These are phyloP conservation scores for Jimgerdemannia lactiflua DNA, from an alignment of 192 early-diverging fungal genomes.

Conservation along the genomic window DNA sequence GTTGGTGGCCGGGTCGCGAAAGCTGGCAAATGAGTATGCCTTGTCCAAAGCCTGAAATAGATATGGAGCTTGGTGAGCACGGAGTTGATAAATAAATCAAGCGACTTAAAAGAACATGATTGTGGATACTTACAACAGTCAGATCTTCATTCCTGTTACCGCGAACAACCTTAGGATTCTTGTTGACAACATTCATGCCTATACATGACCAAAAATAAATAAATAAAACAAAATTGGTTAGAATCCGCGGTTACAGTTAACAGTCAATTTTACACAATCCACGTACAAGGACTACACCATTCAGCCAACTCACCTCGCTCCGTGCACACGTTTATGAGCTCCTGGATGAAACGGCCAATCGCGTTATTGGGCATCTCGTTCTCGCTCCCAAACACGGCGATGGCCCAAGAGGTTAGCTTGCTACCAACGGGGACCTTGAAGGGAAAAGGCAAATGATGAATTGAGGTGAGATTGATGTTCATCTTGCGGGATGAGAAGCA, in stretches of 20 bases:
- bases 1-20: not conserved
- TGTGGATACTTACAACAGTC: not conserved
- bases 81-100: not conserved
- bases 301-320: constrained; percentile 30
- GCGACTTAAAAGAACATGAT: not conserved
- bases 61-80: not conserved
- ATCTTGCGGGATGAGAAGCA: not conserved
- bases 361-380: constrained; percentile 36
- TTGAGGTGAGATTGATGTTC: not conserved
- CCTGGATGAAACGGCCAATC: constrained; percentile 66
- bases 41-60: not conserved
- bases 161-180: not conserved
- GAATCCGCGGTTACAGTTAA: not conserved
- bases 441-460: not conserved
- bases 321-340: not conserved
- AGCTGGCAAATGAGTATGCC: not conserved
- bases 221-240: not conserved
- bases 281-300: not conserved
- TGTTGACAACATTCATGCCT: not conserved
- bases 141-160: not conserved
- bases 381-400: not conserved
- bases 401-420: not conserved
- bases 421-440: not conserved
- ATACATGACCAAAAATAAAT: constrained; percentile 54
- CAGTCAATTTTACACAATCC: not conserved